Evolutionary conservation across 768 basidiomycete species (phyloP).

Genomic region (Pleurotus djamor): DNA sequence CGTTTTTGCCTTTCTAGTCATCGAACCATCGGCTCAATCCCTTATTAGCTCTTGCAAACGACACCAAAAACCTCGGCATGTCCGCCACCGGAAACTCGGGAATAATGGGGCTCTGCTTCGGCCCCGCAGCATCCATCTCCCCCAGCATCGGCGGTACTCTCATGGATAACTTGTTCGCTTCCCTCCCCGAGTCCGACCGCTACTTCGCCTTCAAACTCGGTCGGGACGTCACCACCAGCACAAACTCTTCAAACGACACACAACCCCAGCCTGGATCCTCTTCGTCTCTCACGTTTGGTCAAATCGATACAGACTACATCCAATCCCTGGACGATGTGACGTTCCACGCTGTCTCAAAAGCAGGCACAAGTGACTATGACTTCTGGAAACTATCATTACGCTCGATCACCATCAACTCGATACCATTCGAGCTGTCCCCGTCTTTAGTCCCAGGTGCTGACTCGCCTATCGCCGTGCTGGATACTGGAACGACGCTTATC

Average conservation of each 20-base stretch:
- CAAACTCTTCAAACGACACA: conserved; percentile 27
- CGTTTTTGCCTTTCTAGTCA: not conserved
- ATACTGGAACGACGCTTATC: conserved; percentile 60
- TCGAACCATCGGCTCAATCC: not conserved
- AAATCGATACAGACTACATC: conserved; percentile 35
- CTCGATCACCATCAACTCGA: conserved; percentile 40
- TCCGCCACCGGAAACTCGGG: conserved; percentile 48
- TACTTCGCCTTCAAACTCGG: conserved; percentile 54
- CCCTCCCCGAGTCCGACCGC: conserved; percentile 32
- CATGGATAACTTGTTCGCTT: conserved; percentile 44
- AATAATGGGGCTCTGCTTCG: conserved; percentile 53
- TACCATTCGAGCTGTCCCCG: conserved; percentile 34
- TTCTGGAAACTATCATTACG: conserved; percentile 59
- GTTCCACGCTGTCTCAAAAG: conserved; percentile 36
- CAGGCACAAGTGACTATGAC: conserved; percentile 34
- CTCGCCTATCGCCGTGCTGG: conserved; percentile 53
- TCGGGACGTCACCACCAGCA: conserved; percentile 21
- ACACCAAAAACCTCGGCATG: conserved; percentile 40
- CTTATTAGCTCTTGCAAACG: conserved; percentile 27
- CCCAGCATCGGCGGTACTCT: conserved; percentile 40
- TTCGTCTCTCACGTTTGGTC: conserved; percentile 41
- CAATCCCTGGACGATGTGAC: conserved; percentile 28
- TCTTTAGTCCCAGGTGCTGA: conserved; percentile 41
- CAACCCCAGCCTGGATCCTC: too few relatives aligned
- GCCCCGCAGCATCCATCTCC: conserved; percentile 43